phyloP scores from a whole-genome alignment of 441 rosid genomes.

The Gossypium schwendimanii region DNA sequence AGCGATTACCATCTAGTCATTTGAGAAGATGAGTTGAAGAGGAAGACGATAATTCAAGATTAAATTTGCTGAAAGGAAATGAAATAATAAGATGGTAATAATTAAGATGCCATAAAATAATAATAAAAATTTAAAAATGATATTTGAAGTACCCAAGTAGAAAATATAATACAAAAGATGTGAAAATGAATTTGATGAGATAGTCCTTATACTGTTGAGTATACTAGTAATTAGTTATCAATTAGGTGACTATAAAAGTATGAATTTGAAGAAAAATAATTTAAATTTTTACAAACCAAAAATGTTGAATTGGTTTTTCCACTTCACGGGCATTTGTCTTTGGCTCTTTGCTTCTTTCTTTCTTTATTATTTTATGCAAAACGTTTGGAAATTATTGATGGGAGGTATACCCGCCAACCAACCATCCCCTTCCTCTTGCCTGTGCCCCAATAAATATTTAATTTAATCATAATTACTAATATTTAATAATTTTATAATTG shows the following conservation, averaged over 20 bases:
- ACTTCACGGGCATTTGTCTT: slow-evolving; percentile 26
- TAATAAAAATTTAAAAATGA: too few relatives aligned
- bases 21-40: neutral
- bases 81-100: neutral
- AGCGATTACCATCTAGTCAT: neutral
- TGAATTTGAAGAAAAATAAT: too few relatives aligned
- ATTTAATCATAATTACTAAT: too few relatives aligned
- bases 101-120: too few relatives aligned
- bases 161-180: neutral
- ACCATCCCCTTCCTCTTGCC: neutral
- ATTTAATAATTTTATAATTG: too few relatives aligned
- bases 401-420: slow-evolving; percentile 21
- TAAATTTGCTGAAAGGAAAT: neutral
- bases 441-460: neutral
- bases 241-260: too few relatives aligned
- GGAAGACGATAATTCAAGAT: neutral
- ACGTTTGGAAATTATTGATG: neutral
- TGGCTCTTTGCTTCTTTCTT: neutral
- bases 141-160: neutral
- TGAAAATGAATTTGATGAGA: too few relatives aligned
- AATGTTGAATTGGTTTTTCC: neutral
- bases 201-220: too few relatives aligned
- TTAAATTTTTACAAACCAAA: too few relatives aligned
- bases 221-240: too few relatives aligned
- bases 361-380: neutral